phyloP scores from a whole-genome alignment of 2,329 filamentous ascomycete genomes.

The Pseudomassariella vexata region DNA sequence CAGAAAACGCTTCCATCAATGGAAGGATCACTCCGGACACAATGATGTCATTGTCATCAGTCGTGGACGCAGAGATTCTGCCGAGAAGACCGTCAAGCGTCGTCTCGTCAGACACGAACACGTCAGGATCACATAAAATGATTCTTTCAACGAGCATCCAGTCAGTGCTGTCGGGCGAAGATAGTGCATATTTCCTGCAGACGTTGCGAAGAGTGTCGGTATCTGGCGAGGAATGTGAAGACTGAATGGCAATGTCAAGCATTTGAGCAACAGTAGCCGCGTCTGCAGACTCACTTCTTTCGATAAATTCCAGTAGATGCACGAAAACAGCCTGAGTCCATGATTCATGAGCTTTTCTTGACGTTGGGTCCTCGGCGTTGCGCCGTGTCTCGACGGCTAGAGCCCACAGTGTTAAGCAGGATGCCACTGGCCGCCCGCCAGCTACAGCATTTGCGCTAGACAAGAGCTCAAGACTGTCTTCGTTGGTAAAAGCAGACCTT shows the following conservation, averaged over 20 bases:
- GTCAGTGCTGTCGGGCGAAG: slow-evolving; percentile 20
- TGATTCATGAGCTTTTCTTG: slow-evolving; percentile 20
- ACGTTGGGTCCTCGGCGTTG: slow-evolving; percentile 19
- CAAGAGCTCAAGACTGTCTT: slow-evolving; percentile 34
- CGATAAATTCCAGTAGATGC: slow-evolving; percentile 14
- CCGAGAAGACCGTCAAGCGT: slow-evolving; percentile 24
- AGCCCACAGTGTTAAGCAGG: slow-evolving; percentile 37
- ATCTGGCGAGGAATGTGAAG: slow-evolving; percentile 26
- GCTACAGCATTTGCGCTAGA: slow-evolving; percentile 34
- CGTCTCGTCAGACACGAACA: slow-evolving; percentile 32
- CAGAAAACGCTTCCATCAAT: slow-evolving; percentile 33
- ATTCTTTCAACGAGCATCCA: slow-evolving; percentile 35
- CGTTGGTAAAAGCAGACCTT: slow-evolving; percentile 39
- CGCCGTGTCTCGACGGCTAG: slow-evolving; percentile 19
- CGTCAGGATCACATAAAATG: slow-evolving; percentile 37
- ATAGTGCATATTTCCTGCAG: slow-evolving; percentile 17
- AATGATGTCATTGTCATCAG: slow-evolving; percentile 19
- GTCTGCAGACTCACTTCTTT: slow-evolving; percentile 9
- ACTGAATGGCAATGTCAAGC: slow-evolving; percentile 26
- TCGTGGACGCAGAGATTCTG: slow-evolving; percentile 19
- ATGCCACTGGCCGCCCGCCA: slow-evolving; percentile 25
- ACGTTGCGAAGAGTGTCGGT: slow-evolving; percentile 25
- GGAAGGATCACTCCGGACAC: slow-evolving; percentile 28
- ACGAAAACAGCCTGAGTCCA: slow-evolving; percentile 22
- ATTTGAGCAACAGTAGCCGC: slow-evolving; percentile 20